phyloP scores from a whole-genome alignment of 345 rosid species.

The Ceriops decandra region DNA sequence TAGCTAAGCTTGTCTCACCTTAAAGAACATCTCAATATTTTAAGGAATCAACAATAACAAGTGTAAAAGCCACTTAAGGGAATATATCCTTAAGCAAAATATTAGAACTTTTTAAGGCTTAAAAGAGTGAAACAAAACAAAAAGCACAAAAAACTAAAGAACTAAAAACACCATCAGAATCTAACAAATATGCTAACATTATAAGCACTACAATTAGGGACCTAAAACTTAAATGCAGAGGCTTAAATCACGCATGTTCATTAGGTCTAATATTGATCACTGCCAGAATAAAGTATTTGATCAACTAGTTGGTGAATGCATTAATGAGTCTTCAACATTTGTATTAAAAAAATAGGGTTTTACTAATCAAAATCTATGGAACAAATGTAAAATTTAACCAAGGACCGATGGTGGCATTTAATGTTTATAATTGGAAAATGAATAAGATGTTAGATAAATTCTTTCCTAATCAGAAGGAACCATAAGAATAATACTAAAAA shows the following conservation, averaged over 20 bases:
- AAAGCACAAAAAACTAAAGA: conserved; percentile 34
- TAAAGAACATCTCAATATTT: conserved; percentile 7
- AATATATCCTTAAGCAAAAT: background rate
- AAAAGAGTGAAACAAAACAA: conserved; percentile 7
- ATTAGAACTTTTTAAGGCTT: conserved; percentile 19
- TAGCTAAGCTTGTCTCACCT: conserved; percentile 35
- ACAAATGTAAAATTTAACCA: conserved; percentile 46
- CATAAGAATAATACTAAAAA: no score
- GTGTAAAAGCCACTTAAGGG: conserved; percentile 4
- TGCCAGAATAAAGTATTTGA: conserved; percentile 51
- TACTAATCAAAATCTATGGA: conserved; percentile 62
- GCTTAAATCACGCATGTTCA: conserved; percentile 72
- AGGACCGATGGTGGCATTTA: conserved; percentile 69
- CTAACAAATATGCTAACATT: background rate
- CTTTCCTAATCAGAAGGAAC: no score
- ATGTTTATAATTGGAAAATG: conserved; percentile 86
- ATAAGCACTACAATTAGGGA: background rate
- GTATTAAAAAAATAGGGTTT: conserved; percentile 31
- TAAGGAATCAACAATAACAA: conserved; percentile 5
- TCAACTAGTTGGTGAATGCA: conserved; percentile 73
- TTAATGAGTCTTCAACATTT: conserved; percentile 65
- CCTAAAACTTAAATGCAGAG: conserved; percentile 41
- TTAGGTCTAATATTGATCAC: conserved; percentile 59
- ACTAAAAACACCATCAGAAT: conserved; percentile 19
- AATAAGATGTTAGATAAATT: background rate